These are phyloP conservation scores for Aspergillus sp. DNA, from an alignment of 2,329 filamentous ascomycete genomes.

Conservation along the genomic window DNA sequence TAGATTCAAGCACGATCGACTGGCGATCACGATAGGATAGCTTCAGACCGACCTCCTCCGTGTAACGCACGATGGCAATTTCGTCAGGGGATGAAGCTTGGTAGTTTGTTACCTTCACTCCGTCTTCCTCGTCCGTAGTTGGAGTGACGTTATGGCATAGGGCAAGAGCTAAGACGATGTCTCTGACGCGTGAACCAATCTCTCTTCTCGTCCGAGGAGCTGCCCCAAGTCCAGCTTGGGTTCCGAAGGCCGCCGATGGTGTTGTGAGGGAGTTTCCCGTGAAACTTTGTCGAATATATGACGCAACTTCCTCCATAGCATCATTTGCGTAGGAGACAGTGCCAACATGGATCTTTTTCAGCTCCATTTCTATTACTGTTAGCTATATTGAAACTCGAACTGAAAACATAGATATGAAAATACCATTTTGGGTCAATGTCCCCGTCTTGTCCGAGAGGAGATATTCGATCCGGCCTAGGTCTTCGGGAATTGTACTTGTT, in stretches of 20 bases:
- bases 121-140: slow-evolving; percentile 78
- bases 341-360: slow-evolving; percentile 97
- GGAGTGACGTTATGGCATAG: slow-evolving; percentile 98
- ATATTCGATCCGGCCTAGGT: slow-evolving; percentile 93
- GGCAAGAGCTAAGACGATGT: slow-evolving; percentile 87
- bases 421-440: slow-evolving; percentile 88
- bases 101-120: slow-evolving; percentile 75
- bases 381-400: slow-evolving; percentile 17
- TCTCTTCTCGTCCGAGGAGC: slow-evolving; percentile 85
- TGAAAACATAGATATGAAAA: slow-evolving; percentile 18
- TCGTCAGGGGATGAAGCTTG: slow-evolving; percentile 97
- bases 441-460: slow-evolving; percentile 96
- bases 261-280: slow-evolving; percentile 62
- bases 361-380: slow-evolving; percentile 74
- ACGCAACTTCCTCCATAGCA: slow-evolving; percentile 93
- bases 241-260: slow-evolving; percentile 68
- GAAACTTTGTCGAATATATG: slow-evolving; percentile 85
- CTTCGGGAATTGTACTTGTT: slow-evolving; percentile 96
- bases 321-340: slow-evolving; percentile 98
- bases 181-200: slow-evolving; percentile 88
- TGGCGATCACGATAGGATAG: slow-evolving; percentile 83
- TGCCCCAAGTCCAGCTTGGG: slow-evolving; percentile 55
- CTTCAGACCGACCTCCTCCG: slow-evolving; percentile 84
- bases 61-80: slow-evolving; percentile 96
- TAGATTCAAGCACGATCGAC: slow-evolving; percentile 77